Percentiles rank a stretch among this genome's conserved stretches.
These are phyloP conservation scores for Rhinocladiella similis DNA, from an alignment of 2,329 filamentous ascomycete species.

Conservation along the genomic window DNA sequence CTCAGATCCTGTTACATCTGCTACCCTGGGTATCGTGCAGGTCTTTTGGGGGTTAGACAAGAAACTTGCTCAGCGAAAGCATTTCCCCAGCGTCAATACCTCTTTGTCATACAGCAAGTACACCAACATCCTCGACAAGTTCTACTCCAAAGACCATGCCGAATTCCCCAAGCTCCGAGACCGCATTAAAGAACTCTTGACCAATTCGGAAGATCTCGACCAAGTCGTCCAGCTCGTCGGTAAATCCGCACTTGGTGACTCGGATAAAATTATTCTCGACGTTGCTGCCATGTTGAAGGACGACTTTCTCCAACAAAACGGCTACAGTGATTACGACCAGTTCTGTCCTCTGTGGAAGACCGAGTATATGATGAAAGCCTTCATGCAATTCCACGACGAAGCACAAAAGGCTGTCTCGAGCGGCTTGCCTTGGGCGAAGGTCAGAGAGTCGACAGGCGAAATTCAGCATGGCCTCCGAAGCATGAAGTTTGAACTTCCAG, in stretches of 20 bases:
- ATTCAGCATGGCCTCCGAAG: slow-evolving; percentile 81
- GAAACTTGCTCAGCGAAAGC: slow-evolving; percentile 98
- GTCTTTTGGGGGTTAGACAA: slow-evolving; percentile 99
- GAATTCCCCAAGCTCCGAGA: slow-evolving; percentile 93
- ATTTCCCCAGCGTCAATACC: slow-evolving; percentile 99
- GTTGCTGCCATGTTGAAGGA: slow-evolving; percentile 92
- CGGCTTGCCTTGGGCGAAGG: slow-evolving; percentile 88
- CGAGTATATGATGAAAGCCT: slow-evolving; percentile 99
- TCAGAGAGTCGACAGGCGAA: slow-evolving; percentile 84
- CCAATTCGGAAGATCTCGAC: slow-evolving; percentile 94
- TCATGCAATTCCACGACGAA: slow-evolving; percentile 98
- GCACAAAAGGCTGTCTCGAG: slow-evolving; percentile 91
- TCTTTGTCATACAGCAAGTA: slow-evolving; percentile 96
- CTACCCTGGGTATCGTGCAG: slow-evolving; percentile 94
- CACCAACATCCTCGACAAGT: slow-evolving; percentile 82
- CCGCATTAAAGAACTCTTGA: slow-evolving; percentile 88
- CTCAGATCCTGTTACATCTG: slow-evolving; percentile 93
- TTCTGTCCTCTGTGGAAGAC: slow-evolving; percentile 99
- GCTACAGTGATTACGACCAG: slow-evolving; percentile 98
- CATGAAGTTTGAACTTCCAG: slow-evolving; percentile 96
- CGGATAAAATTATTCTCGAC: slow-evolving; percentile 97
- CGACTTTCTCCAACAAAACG: slow-evolving; percentile 98
- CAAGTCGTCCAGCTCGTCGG: slow-evolving; percentile 98
- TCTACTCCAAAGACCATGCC: slow-evolving; percentile 88
- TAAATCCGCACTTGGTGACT: slow-evolving; percentile 92